phyloP scores from a whole-genome alignment of 805 yeast species.

The Sugiyamaella americana region DNA sequence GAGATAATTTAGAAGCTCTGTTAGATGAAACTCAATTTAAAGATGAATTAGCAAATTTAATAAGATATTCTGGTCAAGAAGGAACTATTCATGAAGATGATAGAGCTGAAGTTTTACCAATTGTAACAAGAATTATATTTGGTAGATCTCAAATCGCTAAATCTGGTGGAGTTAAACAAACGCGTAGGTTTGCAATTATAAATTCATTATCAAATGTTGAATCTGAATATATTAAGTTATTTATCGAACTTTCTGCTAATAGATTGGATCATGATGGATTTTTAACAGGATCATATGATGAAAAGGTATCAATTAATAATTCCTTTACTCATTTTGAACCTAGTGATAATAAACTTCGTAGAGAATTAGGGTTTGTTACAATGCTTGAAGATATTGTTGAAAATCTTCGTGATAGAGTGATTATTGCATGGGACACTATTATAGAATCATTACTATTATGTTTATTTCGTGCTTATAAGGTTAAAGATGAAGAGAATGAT shows the following conservation, averaged over 20 bases:
- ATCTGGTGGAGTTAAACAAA: slow-evolving; percentile 62
- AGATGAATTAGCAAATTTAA: slow-evolving; percentile 70
- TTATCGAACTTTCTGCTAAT: slow-evolving; percentile 56
- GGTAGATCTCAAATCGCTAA: slow-evolving; percentile 76
- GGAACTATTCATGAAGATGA: slow-evolving; percentile 57
- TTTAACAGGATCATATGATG: slow-evolving; percentile 20
- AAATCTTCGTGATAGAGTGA: slow-evolving; percentile 54
- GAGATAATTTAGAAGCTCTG: slow-evolving; percentile 64
- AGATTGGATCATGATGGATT: slow-evolving; percentile 42
- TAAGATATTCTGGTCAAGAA: slow-evolving; percentile 46
- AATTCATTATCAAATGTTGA: slow-evolving; percentile 32
- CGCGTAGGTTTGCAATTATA: slow-evolving; percentile 47
- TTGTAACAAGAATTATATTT: slow-evolving; percentile 69
- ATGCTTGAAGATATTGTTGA: slow-evolving; percentile 50
- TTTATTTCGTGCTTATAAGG: slow-evolving; percentile 46
- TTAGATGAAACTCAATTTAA: slow-evolving; percentile 78
- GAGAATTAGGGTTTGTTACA: slow-evolving; percentile 53
- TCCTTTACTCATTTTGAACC: not conserved
- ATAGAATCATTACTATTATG: slow-evolving; percentile 54
- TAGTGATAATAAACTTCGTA: slow-evolving; percentile 13
- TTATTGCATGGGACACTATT: slow-evolving; percentile 43
- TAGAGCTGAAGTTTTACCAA: slow-evolving; percentile 54
- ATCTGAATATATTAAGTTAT: slow-evolving; percentile 44
- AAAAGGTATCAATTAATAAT: not conserved
- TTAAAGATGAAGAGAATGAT: not conserved